A percentile compares a stretch with the other conserved stretches of the same genome.
Conservation (phyloP, 148 eudicot genomes). For the Fagopyrum tataricum region DNA sequence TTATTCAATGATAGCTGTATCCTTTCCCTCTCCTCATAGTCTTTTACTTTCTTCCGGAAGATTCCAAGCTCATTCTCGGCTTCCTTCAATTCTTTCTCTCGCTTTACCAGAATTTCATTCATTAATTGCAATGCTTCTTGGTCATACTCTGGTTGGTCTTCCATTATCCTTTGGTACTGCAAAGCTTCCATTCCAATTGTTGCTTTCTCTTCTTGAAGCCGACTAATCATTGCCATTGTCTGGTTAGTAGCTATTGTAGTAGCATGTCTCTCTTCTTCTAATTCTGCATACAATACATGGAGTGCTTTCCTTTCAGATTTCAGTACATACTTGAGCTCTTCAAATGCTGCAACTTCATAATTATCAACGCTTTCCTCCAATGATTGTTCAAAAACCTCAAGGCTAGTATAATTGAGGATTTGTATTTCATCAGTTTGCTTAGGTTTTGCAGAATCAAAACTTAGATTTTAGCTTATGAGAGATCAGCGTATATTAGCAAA, state of each 20-base stretch:
- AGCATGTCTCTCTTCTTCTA: constrained; percentile 92
- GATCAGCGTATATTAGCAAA: neutral
- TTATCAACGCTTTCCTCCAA: constrained; percentile 62
- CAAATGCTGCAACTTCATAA: constrained; percentile 34
- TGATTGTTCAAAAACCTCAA: constrained; percentile 19
- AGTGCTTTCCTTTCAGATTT: constrained; percentile 56
- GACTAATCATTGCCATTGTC: constrained; percentile 91
- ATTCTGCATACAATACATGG: constrained; percentile 47
- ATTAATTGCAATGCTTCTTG: constrained; percentile 88
- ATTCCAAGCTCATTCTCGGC: constrained; percentile 67
- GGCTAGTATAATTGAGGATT: neutral
- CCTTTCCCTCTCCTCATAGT: constrained; percentile 57
- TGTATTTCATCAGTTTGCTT: neutral
- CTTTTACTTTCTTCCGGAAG: constrained; percentile 50
- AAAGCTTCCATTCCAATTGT: constrained; percentile 91
- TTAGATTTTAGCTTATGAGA: constrained; percentile 14
- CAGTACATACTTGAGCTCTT: constrained; percentile 48
- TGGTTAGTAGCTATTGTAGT: constrained; percentile 79
- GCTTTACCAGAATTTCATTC: constrained; percentile 79
- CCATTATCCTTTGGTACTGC: constrained; percentile 97
- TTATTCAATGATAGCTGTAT: constrained; percentile 52
- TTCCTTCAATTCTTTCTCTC: constrained; percentile 77
- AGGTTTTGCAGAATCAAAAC: neutral
- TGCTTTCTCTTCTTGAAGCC: constrained; percentile 96
- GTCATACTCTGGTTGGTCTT: constrained; percentile 91